Evolutionary conservation across 2,329 filamentous ascomycete genomes (phyloP).

Genomic region (Lecanosticta acicola): DNA sequence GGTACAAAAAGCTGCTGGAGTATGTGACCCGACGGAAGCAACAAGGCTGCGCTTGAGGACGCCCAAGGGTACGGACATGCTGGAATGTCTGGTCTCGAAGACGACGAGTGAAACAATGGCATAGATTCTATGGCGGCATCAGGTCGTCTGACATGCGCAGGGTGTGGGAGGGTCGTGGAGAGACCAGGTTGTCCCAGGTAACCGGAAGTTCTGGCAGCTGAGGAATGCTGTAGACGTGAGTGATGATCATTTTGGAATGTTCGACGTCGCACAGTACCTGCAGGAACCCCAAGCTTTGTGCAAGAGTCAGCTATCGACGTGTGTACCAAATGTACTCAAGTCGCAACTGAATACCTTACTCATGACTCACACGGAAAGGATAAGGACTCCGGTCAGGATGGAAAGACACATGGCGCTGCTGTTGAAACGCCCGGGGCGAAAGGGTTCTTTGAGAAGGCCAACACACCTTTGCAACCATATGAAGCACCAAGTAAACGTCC

Average conservation of each 20-base stretch:
- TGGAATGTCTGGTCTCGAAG: conserved; percentile 27
- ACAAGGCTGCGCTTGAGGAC: conserved; percentile 20
- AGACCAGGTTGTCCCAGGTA: conserved; percentile 20
- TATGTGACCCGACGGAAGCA: conserved; percentile 7
- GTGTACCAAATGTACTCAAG: too few relatives aligned
- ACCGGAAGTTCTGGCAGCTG: conserved; percentile 12
- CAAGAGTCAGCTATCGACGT: too few relatives aligned
- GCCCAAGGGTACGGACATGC: conserved; percentile 10
- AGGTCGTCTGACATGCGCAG: conserved; percentile 13
- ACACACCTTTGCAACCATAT: too few relatives aligned
- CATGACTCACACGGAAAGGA: background rate
- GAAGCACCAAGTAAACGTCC: too few relatives aligned
- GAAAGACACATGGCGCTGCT: background rate
- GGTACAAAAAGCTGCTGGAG: conserved; percentile 10
- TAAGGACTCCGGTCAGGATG: background rate
- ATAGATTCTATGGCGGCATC: conserved; percentile 7
- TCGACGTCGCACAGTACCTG: conserved; percentile 2
- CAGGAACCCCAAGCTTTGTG: background rate
- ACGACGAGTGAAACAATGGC: conserved; percentile 27
- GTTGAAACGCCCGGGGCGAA: background rate
- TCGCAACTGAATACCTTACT: too few relatives aligned
- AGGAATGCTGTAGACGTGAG: conserved; percentile 11
- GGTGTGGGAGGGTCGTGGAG: background rate
- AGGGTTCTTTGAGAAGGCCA: background rate
- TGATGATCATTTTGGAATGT: background rate